Percentiles rank a stretch among this genome's conserved stretches.
phyloP scores from a whole-genome alignment of 202 grass and related monocot species.

The Schoenoplectus triqueter region DNA sequence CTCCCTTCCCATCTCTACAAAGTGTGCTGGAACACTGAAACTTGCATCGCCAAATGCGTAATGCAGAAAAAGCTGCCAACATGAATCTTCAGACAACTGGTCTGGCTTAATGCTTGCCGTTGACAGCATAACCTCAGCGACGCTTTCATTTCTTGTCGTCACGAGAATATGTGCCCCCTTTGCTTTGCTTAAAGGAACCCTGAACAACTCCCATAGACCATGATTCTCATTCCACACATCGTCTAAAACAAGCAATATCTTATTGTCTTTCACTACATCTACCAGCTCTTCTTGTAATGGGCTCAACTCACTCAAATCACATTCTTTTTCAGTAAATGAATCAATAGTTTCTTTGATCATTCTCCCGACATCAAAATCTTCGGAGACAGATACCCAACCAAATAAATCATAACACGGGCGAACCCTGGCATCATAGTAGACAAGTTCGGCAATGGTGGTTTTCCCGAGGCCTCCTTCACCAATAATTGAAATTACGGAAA shows the following conservation, averaged over 20 bases:
- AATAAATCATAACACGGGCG: constrained; percentile 30
- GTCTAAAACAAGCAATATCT: not conserved
- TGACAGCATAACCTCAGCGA: constrained; percentile 30
- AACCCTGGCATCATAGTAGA: constrained; percentile 40
- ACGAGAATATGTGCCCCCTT: constrained; percentile 34
- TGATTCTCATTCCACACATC: not conserved
- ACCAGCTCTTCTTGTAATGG: constrained; percentile 29
- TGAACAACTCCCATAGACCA: constrained; percentile 36
- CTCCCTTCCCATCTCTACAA: constrained; percentile 42
- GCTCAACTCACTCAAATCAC: constrained; percentile 22
- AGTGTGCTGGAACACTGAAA: not conserved
- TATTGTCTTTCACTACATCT: not conserved
- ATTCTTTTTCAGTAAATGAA: constrained; percentile 28
- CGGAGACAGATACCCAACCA: constrained; percentile 49
- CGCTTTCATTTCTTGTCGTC: constrained; percentile 45
- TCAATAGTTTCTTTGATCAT: constrained; percentile 29
- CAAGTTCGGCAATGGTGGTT: constrained; percentile 50
- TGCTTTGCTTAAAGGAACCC: not conserved
- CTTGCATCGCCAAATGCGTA: constrained; percentile 42
- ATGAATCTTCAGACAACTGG: constrained; percentile 31
- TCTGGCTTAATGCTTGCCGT: not conserved
- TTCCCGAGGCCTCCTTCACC: constrained; percentile 58
- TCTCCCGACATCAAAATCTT: constrained; percentile 38
- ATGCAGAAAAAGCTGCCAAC: constrained; percentile 43
- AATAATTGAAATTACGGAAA: constrained; percentile 43